phyloP scores from a whole-genome alignment of 2,329 filamentous ascomycete genomes.

The Tetracladium maxilliforme region DNA sequence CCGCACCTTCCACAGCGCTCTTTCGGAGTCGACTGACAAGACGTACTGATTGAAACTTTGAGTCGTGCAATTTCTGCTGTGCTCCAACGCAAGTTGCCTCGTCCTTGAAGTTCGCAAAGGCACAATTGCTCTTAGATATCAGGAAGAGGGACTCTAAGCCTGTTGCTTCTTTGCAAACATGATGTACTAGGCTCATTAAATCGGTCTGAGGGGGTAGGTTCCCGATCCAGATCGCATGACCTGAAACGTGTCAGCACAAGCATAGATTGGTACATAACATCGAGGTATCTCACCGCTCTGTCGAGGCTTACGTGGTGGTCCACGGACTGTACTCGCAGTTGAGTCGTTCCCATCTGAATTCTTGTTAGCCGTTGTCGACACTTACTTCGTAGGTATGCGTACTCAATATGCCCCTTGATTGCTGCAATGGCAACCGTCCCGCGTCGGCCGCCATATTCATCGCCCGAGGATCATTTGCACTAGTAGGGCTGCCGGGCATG shows the following conservation, averaged over 20 bases:
- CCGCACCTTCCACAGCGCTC: constrained; percentile 22
- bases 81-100: constrained; percentile 62
- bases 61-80: constrained; percentile 78
- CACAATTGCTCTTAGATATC: constrained; percentile 94
- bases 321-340: no score
- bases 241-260: constrained; percentile 20
- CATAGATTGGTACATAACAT: constrained; percentile 4
- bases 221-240: constrained; percentile 90
- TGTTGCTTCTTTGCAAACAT: constrained; percentile 68
- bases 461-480: no score
- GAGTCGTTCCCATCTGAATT: no score
- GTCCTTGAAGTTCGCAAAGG: constrained; percentile 87
- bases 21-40: constrained; percentile 72
- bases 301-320: constrained; percentile 39
- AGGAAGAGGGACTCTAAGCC: constrained; percentile 79
- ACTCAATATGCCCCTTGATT: no score
- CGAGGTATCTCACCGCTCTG: constrained; percentile 38
- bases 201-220: constrained; percentile 78
- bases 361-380: no score
- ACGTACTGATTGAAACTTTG: constrained; percentile 71
- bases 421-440: no score
- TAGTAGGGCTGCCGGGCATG: no score
- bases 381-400: no score
- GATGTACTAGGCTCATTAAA: constrained; percentile 73
- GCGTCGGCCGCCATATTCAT: no score